Conservation (phyloP, 768 basidiomycete genomes). For the Pisolithus microcarpus region DNA sequence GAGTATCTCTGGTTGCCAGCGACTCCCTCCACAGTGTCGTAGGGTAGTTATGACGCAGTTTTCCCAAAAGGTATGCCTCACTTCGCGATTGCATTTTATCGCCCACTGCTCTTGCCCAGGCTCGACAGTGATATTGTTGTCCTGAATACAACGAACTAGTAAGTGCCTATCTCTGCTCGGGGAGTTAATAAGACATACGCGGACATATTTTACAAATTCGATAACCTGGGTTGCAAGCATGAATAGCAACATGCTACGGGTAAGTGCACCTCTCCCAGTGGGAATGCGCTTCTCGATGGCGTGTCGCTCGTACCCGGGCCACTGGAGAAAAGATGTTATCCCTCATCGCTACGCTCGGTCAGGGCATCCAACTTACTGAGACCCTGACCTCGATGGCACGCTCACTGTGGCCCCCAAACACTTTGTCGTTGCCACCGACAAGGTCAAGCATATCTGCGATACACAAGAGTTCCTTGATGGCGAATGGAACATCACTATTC, state of each 20-base stretch:
- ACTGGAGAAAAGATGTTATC: slow-evolving; percentile 23
- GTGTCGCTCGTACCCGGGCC: slow-evolving; percentile 41
- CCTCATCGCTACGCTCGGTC: neutral
- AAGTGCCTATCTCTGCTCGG: neutral
- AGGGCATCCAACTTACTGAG: slow-evolving; percentile 19
- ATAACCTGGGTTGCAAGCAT: slow-evolving; percentile 24
- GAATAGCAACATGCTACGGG: slow-evolving; percentile 26
- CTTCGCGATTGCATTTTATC: slow-evolving; percentile 19
- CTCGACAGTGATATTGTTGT: slow-evolving; percentile 23
- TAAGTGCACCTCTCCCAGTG: slow-evolving; percentile 27
- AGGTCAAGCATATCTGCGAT: slow-evolving; percentile 21
- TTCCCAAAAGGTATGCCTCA: slow-evolving; percentile 16
- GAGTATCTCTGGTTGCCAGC: slow-evolving; percentile 41
- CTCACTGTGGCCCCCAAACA: slow-evolving; percentile 16
- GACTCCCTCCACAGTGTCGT: slow-evolving; percentile 33
- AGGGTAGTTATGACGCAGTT: slow-evolving; percentile 34
- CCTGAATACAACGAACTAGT: slow-evolving; percentile 11
- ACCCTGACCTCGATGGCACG: slow-evolving; percentile 31
- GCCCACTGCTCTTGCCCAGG: slow-evolving; percentile 34
- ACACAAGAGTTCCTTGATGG: slow-evolving; percentile 17
- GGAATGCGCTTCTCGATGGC: slow-evolving; percentile 33
- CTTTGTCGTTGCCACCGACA: slow-evolving; percentile 12
- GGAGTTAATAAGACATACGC: slow-evolving; percentile 19
- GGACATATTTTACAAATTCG: slow-evolving; percentile 24
- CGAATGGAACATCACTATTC: slow-evolving; percentile 20